Conservation (phyloP, 2,329 filamentous ascomycete species). For the Parasarocladium wereldwijsianum region DNA sequence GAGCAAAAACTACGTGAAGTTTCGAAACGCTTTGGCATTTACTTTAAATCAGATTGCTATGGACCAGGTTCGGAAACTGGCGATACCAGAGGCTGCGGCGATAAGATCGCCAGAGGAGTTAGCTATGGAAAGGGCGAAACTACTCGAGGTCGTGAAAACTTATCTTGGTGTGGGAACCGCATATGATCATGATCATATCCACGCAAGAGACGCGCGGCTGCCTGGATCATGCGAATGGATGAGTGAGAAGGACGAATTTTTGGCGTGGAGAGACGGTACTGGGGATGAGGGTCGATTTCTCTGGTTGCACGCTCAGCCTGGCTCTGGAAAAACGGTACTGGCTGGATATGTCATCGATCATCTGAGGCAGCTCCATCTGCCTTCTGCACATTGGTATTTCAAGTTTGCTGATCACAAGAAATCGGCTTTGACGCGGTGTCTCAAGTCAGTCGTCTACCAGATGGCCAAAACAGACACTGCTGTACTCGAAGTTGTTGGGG, state of each 20-base stretch:
- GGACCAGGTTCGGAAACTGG: neutral
- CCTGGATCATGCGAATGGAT: slow-evolving; percentile 13
- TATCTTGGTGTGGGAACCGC: neutral
- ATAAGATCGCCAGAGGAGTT: slow-evolving; percentile 3
- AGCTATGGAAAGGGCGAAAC: neutral
- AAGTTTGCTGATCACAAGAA: too few species aligned
- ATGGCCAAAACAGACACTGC: slow-evolving; percentile 16
- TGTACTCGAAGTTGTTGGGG: slow-evolving; percentile 7
- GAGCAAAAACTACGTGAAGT: slow-evolving; percentile 12
- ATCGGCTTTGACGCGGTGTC: too few species aligned
- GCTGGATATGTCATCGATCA: slow-evolving; percentile 13
- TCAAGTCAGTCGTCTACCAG: slow-evolving; percentile 13
- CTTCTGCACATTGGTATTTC: slow-evolving; percentile 20
- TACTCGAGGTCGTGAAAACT: neutral
- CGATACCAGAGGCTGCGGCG: too few species aligned
- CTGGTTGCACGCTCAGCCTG: slow-evolving; percentile 18
- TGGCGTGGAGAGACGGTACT: slow-evolving; percentile 7
- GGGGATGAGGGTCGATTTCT: slow-evolving; percentile 5
- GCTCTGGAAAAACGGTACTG: slow-evolving; percentile 17
- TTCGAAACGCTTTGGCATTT: slow-evolving; percentile 11
- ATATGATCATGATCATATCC: slow-evolving; percentile 8
- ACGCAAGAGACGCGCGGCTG: slow-evolving; percentile 7
- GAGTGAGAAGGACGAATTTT: slow-evolving; percentile 3
- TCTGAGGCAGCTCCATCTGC: slow-evolving; percentile 6
- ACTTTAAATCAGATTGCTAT: slow-evolving; percentile 7